Evolutionary conservation across 2,329 filamentous ascomycete species (phyloP).

Genomic region (Pseudopithomyces maydicus): DNA sequence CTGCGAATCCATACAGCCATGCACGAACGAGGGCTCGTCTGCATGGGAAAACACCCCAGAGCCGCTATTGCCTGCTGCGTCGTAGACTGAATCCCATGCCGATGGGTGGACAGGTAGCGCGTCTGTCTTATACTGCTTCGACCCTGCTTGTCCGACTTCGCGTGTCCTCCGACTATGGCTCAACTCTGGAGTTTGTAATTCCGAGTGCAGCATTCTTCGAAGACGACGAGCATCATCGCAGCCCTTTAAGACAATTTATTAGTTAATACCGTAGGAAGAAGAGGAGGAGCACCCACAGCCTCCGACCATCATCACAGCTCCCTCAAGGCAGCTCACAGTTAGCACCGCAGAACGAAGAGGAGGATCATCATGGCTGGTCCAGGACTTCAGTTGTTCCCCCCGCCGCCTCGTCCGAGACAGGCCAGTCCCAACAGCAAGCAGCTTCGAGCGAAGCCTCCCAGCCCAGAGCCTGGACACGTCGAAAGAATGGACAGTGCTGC

Average conservation of each 20-base stretch:
- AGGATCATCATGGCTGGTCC: constrained; percentile 40
- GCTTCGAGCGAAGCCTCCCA: constrained; percentile 33
- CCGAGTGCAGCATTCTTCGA: constrained; percentile 4
- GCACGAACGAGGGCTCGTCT: constrained; percentile 32
- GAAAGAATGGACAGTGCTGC: constrained; percentile 36
- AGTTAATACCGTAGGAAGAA: constrained; percentile 10
- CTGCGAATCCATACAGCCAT: constrained; percentile 25
- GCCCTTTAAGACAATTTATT: constrained; percentile 19
- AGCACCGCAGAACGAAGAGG: constrained; percentile 14
- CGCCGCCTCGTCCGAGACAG: constrained; percentile 41
- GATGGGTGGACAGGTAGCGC: constrained; percentile 20
- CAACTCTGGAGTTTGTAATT: constrained; percentile 15
- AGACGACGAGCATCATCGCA: constrained; percentile 5
- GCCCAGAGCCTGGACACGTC: constrained; percentile 31
- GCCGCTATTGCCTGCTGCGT: constrained; percentile 42
- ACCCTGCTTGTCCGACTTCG: constrained; percentile 36
- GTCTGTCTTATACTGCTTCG: constrained; percentile 38
- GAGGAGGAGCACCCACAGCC: constrained; percentile 27
- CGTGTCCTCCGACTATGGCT: constrained; percentile 22
- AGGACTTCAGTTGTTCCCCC: constrained; percentile 46
- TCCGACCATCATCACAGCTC: constrained; percentile 3
- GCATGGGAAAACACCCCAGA: constrained; percentile 36
- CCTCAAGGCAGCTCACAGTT: constrained; percentile 20
- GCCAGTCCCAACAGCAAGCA: constrained; percentile 35
- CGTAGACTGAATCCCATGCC: constrained; percentile 19